phyloP scores from a whole-genome alignment of 345 rosid genomes.

The Dipteronia sinensis region DNA sequence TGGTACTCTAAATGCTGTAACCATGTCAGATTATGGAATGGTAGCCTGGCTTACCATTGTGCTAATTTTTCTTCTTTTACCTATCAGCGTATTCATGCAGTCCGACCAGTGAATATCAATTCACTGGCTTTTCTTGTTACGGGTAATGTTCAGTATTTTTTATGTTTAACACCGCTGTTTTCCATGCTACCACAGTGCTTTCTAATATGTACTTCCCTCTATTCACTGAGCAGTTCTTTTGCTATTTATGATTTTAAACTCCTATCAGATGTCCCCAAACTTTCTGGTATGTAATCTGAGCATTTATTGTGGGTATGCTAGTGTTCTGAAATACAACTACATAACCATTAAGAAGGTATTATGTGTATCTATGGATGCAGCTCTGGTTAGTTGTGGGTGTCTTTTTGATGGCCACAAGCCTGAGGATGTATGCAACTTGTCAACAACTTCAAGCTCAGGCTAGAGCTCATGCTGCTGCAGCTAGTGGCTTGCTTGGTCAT shows the following conservation, averaged over 20 bases:
- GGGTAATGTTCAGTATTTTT: conserved; percentile 41
- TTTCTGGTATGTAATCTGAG: conserved; percentile 51
- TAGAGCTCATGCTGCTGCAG: conserved; percentile 64
- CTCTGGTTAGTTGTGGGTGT: conserved; percentile 71
- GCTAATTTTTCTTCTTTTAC: conserved; percentile 3
- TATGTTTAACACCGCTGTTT: conserved; percentile 5
- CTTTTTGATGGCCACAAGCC: conserved; percentile 66
- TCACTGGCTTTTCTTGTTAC: conserved; percentile 71
- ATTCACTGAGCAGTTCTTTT: conserved; percentile 60
- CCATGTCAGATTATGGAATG: background rate
- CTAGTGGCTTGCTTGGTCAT: conserved; percentile 66
- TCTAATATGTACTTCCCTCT: conserved; percentile 17
- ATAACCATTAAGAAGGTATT: conserved; percentile 11
- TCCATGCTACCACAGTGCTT: background rate
- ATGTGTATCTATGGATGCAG: conserved; percentile 34
- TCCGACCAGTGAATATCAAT: conserved; percentile 60
- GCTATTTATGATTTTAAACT: conserved; percentile 71
- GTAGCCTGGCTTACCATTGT: conserved; percentile 4
- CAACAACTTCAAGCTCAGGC: conserved; percentile 79
- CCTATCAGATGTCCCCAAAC: conserved; percentile 72
- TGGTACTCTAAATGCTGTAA: background rate
- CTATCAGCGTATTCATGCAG: conserved; percentile 55
- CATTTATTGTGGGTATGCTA: background rate
- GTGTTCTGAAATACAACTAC: conserved; percentile 10
- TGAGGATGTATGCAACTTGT: conserved; percentile 73